Base-by-base conservation (phyloP, 2,329 filamentous ascomycete genomes). In the Akanthomyces dipterigenus region DNA sequence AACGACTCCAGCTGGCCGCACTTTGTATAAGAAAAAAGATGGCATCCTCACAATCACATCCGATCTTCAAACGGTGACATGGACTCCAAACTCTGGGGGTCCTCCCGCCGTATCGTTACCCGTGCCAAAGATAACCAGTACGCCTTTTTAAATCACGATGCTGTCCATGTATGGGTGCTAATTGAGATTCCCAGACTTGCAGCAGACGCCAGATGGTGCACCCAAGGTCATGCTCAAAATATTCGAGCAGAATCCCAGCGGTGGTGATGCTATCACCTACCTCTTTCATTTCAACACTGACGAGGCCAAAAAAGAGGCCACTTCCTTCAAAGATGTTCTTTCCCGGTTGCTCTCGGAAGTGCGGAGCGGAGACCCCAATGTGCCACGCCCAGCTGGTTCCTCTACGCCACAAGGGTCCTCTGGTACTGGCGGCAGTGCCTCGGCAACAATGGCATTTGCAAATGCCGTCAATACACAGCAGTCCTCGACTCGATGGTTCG, bases 21-120 rank as follows among this genome's bases (percentile, higher is more conserved):
- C 89, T 57, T 80, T 87, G 62, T 98, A 95, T 82, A 98, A 97
- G 78, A 99, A 98, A 80, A 95, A 96, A 76, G 90, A 98, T 79
- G 95, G 95, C 72, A 84, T 85, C 63, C 78, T 99, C 69, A 84
- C 86, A 28, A 80, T 98, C 67, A 86, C 89, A 18, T 78, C 82
- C 61, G 91, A 96, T 73, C 82, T 85, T 69, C 84, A 84, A 70
- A 86, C 82, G 42, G 84, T 98, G 64, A 88, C 85, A 72, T 99
- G 93, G 93, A 90, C 86, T 36, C 89, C 91, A 11, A 80, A 84
- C 59, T 82, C 82, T 50, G 82, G 84, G 38, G 84, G 86, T 3
- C 80, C 86, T 58, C 82, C 89, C 3, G 78, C 82, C 28, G 78
- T 97, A 63, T 87, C 85, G 0, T 82, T 98, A 62, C 76, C 83